Conservation (phyloP, 2,329 filamentous ascomycete genomes). For the Pestalotiopsis sp. region DNA sequence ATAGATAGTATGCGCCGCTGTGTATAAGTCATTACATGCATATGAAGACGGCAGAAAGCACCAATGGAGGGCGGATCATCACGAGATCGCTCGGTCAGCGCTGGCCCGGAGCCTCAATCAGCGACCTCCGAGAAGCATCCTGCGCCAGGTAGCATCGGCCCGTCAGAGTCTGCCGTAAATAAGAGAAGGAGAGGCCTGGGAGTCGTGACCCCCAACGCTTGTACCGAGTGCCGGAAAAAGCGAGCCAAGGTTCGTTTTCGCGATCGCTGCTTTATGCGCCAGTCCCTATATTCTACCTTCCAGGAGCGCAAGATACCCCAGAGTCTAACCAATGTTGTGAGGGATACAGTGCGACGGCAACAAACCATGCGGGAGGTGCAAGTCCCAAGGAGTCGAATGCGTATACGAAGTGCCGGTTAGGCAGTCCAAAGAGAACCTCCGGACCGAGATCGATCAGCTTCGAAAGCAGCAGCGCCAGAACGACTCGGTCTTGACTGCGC, state of each 20-base stretch:
- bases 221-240: slow-evolving; percentile 65
- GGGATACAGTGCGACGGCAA: slow-evolving; percentile 59
- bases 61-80: slow-evolving; percentile 33
- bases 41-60: slow-evolving; percentile 12
- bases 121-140: slow-evolving; percentile 26
- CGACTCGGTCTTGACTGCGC: slow-evolving; percentile 58
- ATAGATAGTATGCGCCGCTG: not conserved
- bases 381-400: slow-evolving; percentile 57
- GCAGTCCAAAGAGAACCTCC: slow-evolving; percentile 65
- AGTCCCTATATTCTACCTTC: slow-evolving; percentile 2
- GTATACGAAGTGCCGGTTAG: slow-evolving; percentile 65
- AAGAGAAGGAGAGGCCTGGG: slow-evolving; percentile 59
- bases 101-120: slow-evolving; percentile 22
- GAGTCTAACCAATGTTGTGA: not conserved
- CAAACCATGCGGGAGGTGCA: slow-evolving; percentile 58
- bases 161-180: slow-evolving; percentile 33
- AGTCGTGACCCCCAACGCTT: slow-evolving; percentile 62
- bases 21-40: not conserved
- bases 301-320: not conserved
- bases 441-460: slow-evolving; percentile 61
- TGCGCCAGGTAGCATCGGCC: slow-evolving; percentile 13
- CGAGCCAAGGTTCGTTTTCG: slow-evolving; percentile 55
- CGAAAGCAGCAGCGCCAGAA: slow-evolving; percentile 56
- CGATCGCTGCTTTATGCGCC: slow-evolving; percentile 2
- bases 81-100: slow-evolving; percentile 21